A percentile compares a stretch with the other conserved stretches of the same genome.
Conservation (phyloP, 768 basidiomycete genomes). For the Sarcodon sp. region DNA sequence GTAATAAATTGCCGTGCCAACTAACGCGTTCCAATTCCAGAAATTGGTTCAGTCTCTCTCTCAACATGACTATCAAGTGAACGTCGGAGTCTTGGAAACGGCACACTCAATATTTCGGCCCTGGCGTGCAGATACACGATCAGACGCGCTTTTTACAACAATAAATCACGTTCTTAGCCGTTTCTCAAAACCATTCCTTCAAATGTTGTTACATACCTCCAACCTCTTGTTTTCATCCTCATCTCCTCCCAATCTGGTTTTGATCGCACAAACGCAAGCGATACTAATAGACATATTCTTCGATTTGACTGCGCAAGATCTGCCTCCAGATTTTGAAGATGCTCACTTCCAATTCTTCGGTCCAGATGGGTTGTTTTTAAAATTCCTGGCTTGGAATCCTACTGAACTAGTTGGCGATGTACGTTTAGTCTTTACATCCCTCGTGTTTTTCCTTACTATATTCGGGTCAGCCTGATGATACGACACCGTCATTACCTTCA, state of each 20-base stretch:
- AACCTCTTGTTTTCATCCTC: constrained; percentile 32
- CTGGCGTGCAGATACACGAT: constrained; percentile 86
- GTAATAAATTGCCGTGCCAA: too few species aligned
- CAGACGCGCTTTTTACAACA: constrained; percentile 74
- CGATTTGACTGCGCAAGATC: constrained; percentile 90
- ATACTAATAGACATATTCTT: constrained; percentile 81
- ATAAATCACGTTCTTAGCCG: constrained; percentile 84
- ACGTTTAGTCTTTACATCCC: constrained; percentile 15
- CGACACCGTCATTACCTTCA: constrained; percentile 75
- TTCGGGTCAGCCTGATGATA: constrained; percentile 55
- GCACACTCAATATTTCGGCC: constrained; percentile 93
- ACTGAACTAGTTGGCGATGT: constrained; percentile 58
- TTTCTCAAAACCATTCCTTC: constrained; percentile 77
- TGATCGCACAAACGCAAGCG: constrained; percentile 63
- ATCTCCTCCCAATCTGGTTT: constrained; percentile 14
- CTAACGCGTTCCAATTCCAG: constrained; percentile 23
- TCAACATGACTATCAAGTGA: constrained; percentile 67
- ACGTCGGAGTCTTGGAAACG: constrained; percentile 84
- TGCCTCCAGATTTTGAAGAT: constrained; percentile 92
- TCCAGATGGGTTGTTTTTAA: constrained; percentile 62
- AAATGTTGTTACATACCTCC: constrained; percentile 64
- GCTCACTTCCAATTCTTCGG: constrained; percentile 74
- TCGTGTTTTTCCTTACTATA: constrained; percentile 1
- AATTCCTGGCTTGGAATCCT: constrained; percentile 74
- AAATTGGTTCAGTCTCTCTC: constrained; percentile 85